A percentile compares a stretch with the other conserved stretches of the same genome.
Conservation (phyloP, 2,329 filamentous ascomycete species). For the Apiospora arundinis region DNA sequence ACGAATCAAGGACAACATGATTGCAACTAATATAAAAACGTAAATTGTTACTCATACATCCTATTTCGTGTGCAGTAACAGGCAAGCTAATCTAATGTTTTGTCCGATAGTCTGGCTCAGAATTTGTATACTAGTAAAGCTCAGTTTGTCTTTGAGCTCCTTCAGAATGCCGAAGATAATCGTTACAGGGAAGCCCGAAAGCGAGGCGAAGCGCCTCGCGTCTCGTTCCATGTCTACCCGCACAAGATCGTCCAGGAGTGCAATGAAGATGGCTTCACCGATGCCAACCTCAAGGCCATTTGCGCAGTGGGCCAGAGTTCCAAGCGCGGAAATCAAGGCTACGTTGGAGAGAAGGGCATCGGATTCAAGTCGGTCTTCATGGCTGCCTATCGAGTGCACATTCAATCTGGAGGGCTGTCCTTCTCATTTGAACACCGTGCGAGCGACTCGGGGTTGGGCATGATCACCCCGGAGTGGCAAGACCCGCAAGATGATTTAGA, state of each 20-base stretch:
- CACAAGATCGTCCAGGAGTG: slow-evolving; percentile 52
- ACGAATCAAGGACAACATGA: background rate
- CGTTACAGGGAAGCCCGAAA: slow-evolving; percentile 39
- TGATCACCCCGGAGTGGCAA: slow-evolving; percentile 54
- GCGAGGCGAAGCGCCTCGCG: slow-evolving; percentile 35
- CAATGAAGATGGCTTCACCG: slow-evolving; percentile 56
- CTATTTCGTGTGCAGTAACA: background rate
- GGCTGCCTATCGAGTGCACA: slow-evolving; percentile 50
- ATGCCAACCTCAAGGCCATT: slow-evolving; percentile 50
- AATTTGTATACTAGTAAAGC: slow-evolving; percentile 51
- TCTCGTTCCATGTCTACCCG: slow-evolving; percentile 44
- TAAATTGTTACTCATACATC: background rate
- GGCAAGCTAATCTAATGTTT: background rate
- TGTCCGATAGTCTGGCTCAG: slow-evolving; percentile 44
- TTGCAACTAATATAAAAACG: background rate
- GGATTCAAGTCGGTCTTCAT: slow-evolving; percentile 60
- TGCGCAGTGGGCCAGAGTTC: slow-evolving; percentile 55
- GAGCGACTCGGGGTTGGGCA: slow-evolving; percentile 55
- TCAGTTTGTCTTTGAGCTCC: slow-evolving; percentile 58
- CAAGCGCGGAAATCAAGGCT: slow-evolving; percentile 47
- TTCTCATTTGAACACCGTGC: slow-evolving; percentile 50
- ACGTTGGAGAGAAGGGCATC: slow-evolving; percentile 58
- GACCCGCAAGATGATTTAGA: background rate
- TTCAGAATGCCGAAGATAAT: slow-evolving; percentile 63
- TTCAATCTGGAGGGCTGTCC: slow-evolving; percentile 50